These are phyloP conservation scores for Pythium volutum DNA, from an alignment of 352 stramenopile species.

Conservation along the genomic window DNA sequence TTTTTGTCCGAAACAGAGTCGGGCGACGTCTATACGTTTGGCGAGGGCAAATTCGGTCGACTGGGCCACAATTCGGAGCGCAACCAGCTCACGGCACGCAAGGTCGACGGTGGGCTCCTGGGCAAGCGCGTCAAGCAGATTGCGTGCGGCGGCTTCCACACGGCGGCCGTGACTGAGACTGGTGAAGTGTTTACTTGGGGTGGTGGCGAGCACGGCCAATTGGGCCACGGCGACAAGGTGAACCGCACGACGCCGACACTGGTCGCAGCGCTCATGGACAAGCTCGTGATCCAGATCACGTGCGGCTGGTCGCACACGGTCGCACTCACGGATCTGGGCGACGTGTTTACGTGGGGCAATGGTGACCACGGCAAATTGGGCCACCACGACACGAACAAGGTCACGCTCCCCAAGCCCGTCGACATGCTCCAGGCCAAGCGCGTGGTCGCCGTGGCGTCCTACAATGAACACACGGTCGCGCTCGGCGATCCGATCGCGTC, in stretches of 20 bases:
- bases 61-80: conserved; percentile 83
- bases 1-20: conserved; percentile 42
- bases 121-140: conserved; percentile 84
- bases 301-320: conserved; percentile 97
- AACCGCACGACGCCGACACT: conserved; percentile 93
- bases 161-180: conserved; percentile 78
- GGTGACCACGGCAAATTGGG: conserved; percentile 94
- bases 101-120: conserved; percentile 56
- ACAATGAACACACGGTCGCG: conserved; percentile 97
- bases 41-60: conserved; percentile 89
- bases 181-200: conserved; percentile 88
- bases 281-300: conserved; percentile 93
- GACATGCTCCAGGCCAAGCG: conserved; percentile 90
- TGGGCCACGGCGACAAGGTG: conserved; percentile 96
- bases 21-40: conserved; percentile 93
- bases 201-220: conserved; percentile 91
- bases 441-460: conserved; percentile 95
- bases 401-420: conserved; percentile 92
- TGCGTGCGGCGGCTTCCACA: conserved; percentile 88
- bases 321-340: conserved; percentile 89
- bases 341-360: conserved; percentile 94
- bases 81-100: conserved; percentile 71
- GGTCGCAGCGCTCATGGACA: conserved; percentile 86
- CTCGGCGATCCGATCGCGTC: conserved; percentile 84
- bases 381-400: conserved; percentile 93